Conservation (phyloP, 116 monocot species). For the Phalaenopsis hybrid region DNA sequence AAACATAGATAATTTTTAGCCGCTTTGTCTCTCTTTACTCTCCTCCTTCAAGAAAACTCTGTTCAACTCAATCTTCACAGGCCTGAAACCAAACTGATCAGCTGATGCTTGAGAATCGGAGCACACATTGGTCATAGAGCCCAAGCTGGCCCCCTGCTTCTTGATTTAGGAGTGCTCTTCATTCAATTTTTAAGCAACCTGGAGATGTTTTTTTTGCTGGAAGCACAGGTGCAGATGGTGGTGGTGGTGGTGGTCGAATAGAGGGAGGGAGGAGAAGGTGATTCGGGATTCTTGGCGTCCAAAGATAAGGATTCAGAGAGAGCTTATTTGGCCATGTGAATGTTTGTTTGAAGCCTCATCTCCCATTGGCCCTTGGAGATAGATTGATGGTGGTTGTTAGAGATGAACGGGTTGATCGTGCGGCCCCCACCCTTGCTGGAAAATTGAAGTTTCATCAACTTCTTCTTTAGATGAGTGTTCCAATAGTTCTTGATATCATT, state of each 20-base stretch:
- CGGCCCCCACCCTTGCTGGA: background rate
- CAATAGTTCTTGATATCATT: constrained; percentile 61
- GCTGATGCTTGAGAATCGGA: constrained; percentile 8
- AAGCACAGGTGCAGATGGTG: constrained; percentile 30
- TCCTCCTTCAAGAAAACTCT: constrained; percentile 13
- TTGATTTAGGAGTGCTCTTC: constrained; percentile 12
- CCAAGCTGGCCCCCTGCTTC: constrained; percentile 9
- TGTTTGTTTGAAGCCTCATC: constrained; percentile 75
- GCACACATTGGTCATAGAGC: constrained; percentile 5
- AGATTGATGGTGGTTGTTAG: background rate
- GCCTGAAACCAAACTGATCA: too few species aligned
- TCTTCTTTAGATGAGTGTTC: constrained; percentile 43
- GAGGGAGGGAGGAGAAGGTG: background rate
- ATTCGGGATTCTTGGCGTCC: constrained; percentile 12
- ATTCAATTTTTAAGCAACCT: constrained; percentile 60
- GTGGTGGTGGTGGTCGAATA: background rate
- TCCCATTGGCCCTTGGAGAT: constrained; percentile 83
- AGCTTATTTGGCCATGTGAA: constrained; percentile 70
- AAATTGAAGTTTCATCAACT: constrained; percentile 34
- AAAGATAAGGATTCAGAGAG: constrained; percentile 60
- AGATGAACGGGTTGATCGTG: background rate
- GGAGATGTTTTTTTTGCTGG: constrained; percentile 78
- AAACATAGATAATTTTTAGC: too few species aligned
- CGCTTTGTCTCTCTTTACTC: constrained; percentile 10
- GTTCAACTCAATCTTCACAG: constrained; percentile 13